Evolutionary conservation across 2,329 filamentous ascomycete genomes (phyloP), one percentile per base, ranked within the genome.

Genomic region (Fusarium ambrosium): DNA sequence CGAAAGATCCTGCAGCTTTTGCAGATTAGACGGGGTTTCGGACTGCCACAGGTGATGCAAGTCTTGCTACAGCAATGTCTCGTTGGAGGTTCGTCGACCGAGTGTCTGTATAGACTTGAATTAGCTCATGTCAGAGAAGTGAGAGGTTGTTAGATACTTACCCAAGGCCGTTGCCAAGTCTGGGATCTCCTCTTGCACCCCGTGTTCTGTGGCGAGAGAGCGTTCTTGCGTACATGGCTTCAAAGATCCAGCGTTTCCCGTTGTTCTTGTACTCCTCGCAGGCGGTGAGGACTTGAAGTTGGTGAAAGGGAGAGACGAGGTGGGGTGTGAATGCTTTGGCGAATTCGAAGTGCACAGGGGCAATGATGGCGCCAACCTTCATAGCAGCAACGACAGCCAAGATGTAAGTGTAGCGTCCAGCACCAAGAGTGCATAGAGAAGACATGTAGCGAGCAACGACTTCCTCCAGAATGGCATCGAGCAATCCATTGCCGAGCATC

Each of bases 251-350:
- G n/a, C 43, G 43, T 6, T 27, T 62, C 1, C 56, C 56, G n/a
- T 64, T 18, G 34, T 62, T 62, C 64, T 62, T 62, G 43, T 66
- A 66, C 43, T 66, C 64, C 9, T 62, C 22, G 24, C 60, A 41
- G 2, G 64, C 64, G 18, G 64, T 62, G 27, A 45, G 41, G 13
- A 62, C 32, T 41, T 66, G 64, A 6, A 66, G 20, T n/a, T 66
- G 64, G 34, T 66, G 56, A 16, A 66, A 66, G 14, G 56, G 53
- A 6, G 53, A 48, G 22, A 39, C 39, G 22, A 66, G 39, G 39
- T 43, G 29, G 4, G 14, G 48, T 3, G 36, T 60, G 32, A 45
- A 66, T 3, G 43, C n/a, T 8, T 43, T 41, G 29, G 32, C 36
- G 18, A 45, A 39, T 1, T 60, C 27, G n/a, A 59, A 43, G 32